phyloP scores from a whole-genome alignment of 1,284 basidiomycete species.

The Ustilago crameri region DNA sequence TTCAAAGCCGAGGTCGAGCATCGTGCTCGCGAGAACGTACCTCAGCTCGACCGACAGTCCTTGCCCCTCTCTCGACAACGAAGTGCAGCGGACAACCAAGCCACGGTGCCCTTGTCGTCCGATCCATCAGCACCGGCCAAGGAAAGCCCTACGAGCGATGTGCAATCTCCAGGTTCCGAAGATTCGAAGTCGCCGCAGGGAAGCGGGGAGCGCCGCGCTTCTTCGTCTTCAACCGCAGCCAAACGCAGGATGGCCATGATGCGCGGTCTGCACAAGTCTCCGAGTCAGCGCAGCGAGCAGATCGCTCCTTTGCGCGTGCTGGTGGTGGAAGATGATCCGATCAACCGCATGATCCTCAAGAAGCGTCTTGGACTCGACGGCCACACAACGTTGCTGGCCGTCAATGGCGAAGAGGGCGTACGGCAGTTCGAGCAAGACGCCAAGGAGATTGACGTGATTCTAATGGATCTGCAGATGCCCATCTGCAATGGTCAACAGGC shows the following conservation, averaged over 20 bases:
- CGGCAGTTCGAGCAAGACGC: conserved; percentile 75
- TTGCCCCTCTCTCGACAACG: conserved; percentile 17
- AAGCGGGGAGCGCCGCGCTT: conserved; percentile 19
- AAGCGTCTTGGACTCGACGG: conserved; percentile 78
- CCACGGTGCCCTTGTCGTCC: conserved; percentile 6
- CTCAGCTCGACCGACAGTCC: conserved; percentile 14
- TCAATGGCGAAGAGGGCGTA: conserved; percentile 82
- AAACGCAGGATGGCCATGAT: conserved; percentile 39
- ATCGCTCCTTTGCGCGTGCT: conserved; percentile 55
- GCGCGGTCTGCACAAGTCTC: conserved; percentile 36
- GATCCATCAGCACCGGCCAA: conserved; percentile 6
- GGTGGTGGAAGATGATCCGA: conserved; percentile 74
- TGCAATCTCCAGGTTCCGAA: conserved; percentile 23
- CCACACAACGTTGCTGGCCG: conserved; percentile 76
- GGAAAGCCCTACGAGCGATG: conserved; percentile 1
- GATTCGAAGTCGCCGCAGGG: conserved; percentile 9
- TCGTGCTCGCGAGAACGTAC: conserved; percentile 25
- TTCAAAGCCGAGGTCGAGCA: conserved; percentile 45
- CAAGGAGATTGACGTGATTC: conserved; percentile 76
- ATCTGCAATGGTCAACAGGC: conserved; percentile 82
- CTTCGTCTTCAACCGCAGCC: conserved; percentile 30
- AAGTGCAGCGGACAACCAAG: neutral
- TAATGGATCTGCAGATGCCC: conserved; percentile 91
- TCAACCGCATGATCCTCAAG: conserved; percentile 79
- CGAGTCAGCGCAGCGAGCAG: conserved; percentile 16